Evolutionary conservation across 495 filamentous ascomycete genomes (phyloP).

Genomic region (Lineolata rhizophorae): DNA sequence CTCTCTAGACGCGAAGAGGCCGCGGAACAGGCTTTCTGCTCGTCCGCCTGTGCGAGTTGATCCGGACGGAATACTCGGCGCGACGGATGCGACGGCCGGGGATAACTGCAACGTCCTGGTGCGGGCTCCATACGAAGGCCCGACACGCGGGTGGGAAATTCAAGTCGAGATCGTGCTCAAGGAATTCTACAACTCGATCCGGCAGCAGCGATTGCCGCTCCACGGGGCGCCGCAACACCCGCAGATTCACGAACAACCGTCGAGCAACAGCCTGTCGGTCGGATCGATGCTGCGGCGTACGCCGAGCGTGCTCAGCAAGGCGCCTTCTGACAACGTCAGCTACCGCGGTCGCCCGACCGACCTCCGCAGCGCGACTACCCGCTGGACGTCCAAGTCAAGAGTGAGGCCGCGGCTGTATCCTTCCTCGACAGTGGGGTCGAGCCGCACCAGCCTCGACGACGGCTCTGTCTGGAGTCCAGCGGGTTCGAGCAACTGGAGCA

Average conservation of each 20-base stretch:
- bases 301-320: slow-evolving; percentile 80
- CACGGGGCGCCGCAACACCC: slow-evolving; percentile 28
- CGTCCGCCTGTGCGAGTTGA: slow-evolving; percentile 11
- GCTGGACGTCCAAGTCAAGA: slow-evolving; percentile 68
- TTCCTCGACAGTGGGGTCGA: slow-evolving; percentile 64
- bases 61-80: slow-evolving; percentile 12
- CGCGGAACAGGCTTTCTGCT: slow-evolving; percentile 15
- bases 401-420: slow-evolving; percentile 64
- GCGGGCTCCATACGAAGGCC: slow-evolving; percentile 53
- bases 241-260: slow-evolving; percentile 10
- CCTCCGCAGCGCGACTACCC: slow-evolving; percentile 36
- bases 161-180: slow-evolving; percentile 80
- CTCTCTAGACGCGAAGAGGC: slow-evolving; percentile 14
- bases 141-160: slow-evolving; percentile 62
- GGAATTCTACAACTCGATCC: slow-evolving; percentile 78
- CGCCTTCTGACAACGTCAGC: slow-evolving; percentile 48
- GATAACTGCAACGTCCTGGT: slow-evolving; percentile 42
- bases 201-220: slow-evolving; percentile 62
- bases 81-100: slow-evolving; percentile 13
- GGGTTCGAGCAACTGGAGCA: slow-evolving; percentile 82
- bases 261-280: slow-evolving; percentile 26
- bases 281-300: slow-evolving; percentile 50
- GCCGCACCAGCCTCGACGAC: slow-evolving; percentile 83
- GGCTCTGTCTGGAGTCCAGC: slow-evolving; percentile 83
- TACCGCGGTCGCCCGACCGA: slow-evolving; percentile 49